Conservation (phyloP, 2,329 filamentous ascomycete species). For the Cyphellophora attinorum region DNA sequence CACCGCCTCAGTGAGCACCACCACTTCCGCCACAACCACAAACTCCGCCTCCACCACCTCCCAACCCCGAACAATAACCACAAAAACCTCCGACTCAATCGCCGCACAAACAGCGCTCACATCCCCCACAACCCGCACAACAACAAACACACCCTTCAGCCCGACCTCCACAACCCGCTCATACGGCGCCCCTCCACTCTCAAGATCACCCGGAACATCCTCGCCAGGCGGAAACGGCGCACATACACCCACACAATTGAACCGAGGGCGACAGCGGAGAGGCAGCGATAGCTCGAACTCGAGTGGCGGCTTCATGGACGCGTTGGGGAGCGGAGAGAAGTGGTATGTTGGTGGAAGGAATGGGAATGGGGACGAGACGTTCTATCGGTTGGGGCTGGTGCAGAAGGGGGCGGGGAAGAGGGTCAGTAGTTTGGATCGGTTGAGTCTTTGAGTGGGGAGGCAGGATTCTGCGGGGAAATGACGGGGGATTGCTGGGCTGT, state of each 20-base stretch:
- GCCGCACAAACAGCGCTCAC: conserved; percentile 30
- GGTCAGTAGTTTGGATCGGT: conserved; percentile 38
- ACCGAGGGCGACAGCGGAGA: conserved; percentile 29
- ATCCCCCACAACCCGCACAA: conserved; percentile 14
- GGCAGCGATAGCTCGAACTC: conserved; percentile 39
- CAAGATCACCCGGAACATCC: conserved; percentile 15
- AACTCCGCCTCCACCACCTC: conserved; percentile 29
- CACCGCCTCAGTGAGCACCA: conserved; percentile 21
- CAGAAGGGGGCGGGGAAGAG: conserved; percentile 31
- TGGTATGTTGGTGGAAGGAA: conserved; percentile 43
- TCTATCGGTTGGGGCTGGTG: conserved; percentile 39
- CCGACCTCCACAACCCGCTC: conserved; percentile 10
- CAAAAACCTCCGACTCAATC: conserved; percentile 23
- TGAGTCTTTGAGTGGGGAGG: conserved; percentile 41
- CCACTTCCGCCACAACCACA: conserved; percentile 24
- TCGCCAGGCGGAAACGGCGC: conserved; percentile 17
- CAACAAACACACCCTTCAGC: too few species aligned
- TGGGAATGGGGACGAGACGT: conserved; percentile 37
- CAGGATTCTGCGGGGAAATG: too few species aligned
- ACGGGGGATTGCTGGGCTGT: too few species aligned
- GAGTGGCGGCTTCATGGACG: conserved; percentile 38
- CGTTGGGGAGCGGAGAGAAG: conserved; percentile 37
- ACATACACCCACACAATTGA: conserved; percentile 20
- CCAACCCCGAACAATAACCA: conserved; percentile 37
- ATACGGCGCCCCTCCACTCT: conserved; percentile 13